A percentile compares a stretch with the other conserved stretches of the same genome.
phyloP scores from a whole-genome alignment of 805 yeast species.

The Myxozyma lipomycoides region DNA sequence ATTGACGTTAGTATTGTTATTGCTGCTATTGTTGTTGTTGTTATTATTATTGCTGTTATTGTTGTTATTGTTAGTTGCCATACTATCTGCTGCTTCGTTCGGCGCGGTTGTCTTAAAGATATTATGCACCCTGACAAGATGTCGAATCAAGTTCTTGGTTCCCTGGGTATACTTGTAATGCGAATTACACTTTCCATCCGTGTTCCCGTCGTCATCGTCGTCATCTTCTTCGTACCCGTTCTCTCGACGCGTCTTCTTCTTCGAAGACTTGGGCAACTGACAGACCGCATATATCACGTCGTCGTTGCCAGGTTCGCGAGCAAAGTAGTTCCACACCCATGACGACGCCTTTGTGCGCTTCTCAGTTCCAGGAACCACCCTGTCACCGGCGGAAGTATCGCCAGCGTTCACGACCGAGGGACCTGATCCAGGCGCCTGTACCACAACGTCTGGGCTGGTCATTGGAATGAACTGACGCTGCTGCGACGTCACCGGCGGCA shows the following conservation, averaged over 20 bases:
- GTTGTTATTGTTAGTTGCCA: neutral
- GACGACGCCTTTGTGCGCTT: constrained; percentile 8
- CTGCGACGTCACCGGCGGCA: neutral
- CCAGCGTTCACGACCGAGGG: neutral
- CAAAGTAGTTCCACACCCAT: constrained; percentile 28
- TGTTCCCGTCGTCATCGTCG: constrained; percentile 9
- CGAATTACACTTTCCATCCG: constrained; percentile 12
- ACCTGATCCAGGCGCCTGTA: too few species aligned
- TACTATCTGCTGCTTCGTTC: neutral
- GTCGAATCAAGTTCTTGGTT: constrained; percentile 28
- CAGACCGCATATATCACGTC: constrained; percentile 24
- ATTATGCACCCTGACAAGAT: constrained; percentile 21
- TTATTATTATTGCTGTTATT: neutral
- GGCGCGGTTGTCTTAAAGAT: constrained; percentile 25
- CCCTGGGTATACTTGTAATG: constrained; percentile 28
- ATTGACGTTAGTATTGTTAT: neutral
- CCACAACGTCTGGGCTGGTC: too few species aligned
- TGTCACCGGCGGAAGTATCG: neutral
- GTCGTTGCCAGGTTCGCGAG: constrained; percentile 20
- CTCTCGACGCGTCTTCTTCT: constrained; percentile 4
- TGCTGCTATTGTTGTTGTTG: neutral
- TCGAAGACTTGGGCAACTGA: constrained; percentile 8
- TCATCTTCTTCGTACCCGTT: constrained; percentile 8
- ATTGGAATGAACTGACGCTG: too few species aligned
- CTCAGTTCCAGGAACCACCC: neutral